phyloP scores from a whole-genome alignment of 2,329 filamentous ascomycete genomes.

The Davidsoniella eucalypti region DNA sequence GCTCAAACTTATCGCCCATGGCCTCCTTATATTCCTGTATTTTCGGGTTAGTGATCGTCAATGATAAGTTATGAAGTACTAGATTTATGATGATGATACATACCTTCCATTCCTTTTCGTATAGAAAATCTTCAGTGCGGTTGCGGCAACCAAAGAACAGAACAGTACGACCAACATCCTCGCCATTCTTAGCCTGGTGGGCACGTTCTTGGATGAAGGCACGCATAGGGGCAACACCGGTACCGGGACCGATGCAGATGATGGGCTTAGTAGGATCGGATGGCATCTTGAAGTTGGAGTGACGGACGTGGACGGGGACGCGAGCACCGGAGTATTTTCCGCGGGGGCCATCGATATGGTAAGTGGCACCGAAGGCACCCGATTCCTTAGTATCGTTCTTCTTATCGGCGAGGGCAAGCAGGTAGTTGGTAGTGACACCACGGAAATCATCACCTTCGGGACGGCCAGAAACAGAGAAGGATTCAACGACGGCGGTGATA shows the following conservation, averaged over 20 bases:
- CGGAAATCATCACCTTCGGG: slow-evolving; percentile 56
- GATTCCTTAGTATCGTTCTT: slow-evolving; percentile 77
- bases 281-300: slow-evolving; percentile 98
- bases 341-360: slow-evolving; percentile 72
- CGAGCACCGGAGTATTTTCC: slow-evolving; percentile 97
- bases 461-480: slow-evolving; percentile 58
- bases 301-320: slow-evolving; percentile 85
- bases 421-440: slow-evolving; percentile 93
- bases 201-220: slow-evolving; percentile 90
- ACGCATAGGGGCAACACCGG: slow-evolving; percentile 90
- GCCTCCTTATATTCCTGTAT: slow-evolving; percentile 61
- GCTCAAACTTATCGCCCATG: slow-evolving; percentile 75
- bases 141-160: slow-evolving; percentile 94
- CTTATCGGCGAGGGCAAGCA: slow-evolving; percentile 88
- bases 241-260: slow-evolving; percentile 92
- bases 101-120: slow-evolving; percentile 84
- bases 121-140: slow-evolving; percentile 77
- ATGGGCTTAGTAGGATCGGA: slow-evolving; percentile 87
- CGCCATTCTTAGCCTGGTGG: slow-evolving; percentile 61
- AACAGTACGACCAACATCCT: slow-evolving; percentile 70
- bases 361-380: slow-evolving; percentile 68
- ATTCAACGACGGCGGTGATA: slow-evolving; percentile 88
- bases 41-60: slow-evolving; percentile 16
- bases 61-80: neutral
- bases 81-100: slow-evolving; percentile 21